phyloP scores from a whole-genome alignment of 1,139 yeast species.

The Candida sojae region DNA sequence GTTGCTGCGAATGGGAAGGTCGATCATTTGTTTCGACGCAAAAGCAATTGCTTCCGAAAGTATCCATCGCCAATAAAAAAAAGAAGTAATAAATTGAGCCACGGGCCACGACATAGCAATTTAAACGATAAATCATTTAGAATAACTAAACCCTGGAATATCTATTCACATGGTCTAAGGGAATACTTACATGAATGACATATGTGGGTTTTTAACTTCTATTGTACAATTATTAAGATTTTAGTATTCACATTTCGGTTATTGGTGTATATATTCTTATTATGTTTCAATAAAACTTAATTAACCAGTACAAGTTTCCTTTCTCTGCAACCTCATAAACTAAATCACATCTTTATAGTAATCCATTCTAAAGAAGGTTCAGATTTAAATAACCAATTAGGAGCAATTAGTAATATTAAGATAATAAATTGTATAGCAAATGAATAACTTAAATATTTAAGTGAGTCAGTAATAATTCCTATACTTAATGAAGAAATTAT shows the following conservation, averaged over 20 bases:
- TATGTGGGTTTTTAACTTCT: too few relatives aligned
- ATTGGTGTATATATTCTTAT: background rate
- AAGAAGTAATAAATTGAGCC: too few relatives aligned
- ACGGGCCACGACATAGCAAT: too few relatives aligned
- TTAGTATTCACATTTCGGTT: too few relatives aligned
- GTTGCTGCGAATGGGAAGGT: background rate
- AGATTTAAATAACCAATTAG: constrained; percentile 16
- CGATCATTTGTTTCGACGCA: background rate
- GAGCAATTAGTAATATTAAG: constrained; percentile 14
- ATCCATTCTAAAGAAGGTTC: constrained; percentile 16
- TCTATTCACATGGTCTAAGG: too few relatives aligned
- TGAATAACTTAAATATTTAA: constrained; percentile 10
- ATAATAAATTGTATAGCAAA: constrained; percentile 14
- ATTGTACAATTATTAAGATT: too few relatives aligned
- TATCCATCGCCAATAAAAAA: too few relatives aligned
- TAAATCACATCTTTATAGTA: constrained; percentile 9
- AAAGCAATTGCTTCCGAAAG: constrained; percentile 3
- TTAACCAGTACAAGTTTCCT: too few relatives aligned
- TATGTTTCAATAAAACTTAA: background rate
- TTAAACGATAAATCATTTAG: too few relatives aligned
- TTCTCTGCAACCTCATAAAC: too few relatives aligned
- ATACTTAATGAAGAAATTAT: constrained; percentile 11
- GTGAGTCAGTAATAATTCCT: constrained; percentile 14
- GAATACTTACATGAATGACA: too few relatives aligned
- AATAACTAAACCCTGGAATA: too few relatives aligned